phyloP scores from a whole-genome alignment of 495 filamentous ascomycete species.

The Neurospora sp. region DNA sequence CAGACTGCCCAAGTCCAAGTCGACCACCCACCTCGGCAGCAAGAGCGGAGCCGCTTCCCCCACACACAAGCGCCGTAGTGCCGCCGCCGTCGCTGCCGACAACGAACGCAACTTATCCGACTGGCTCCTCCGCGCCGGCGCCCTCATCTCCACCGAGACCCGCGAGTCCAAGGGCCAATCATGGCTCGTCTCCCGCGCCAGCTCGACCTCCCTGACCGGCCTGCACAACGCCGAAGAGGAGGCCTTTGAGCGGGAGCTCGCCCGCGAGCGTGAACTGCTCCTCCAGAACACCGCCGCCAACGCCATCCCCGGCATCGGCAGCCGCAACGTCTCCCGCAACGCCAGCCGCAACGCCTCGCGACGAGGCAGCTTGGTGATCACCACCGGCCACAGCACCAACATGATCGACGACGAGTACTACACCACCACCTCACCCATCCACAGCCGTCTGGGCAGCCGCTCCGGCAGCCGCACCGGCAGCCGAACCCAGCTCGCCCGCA shows the following conservation, averaged over 20 bases:
- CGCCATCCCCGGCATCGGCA: neutral
- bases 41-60: constrained; percentile 10
- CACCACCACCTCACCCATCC: constrained; percentile 25
- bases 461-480: constrained; percentile 34
- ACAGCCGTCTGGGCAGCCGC: constrained; percentile 34
- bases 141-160: constrained; percentile 56
- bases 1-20: constrained; percentile 34
- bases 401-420: constrained; percentile 16
- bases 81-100: neutral
- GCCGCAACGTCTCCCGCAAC: neutral
- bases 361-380: constrained; percentile 19
- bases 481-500: constrained; percentile 18
- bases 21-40: constrained; percentile 30
- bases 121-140: constrained; percentile 68
- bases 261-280: constrained; percentile 23
- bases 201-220: constrained; percentile 56
- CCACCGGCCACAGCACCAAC: constrained; percentile 18
- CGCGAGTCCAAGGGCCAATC: constrained; percentile 71
- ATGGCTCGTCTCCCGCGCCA: constrained; percentile 65
- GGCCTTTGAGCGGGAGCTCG: constrained; percentile 33
- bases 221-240: constrained; percentile 40
- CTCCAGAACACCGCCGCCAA: neutral
- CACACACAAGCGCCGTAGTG: constrained; percentile 13
- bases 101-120: constrained; percentile 43
- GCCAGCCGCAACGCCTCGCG: constrained; percentile 23